phyloP scores from a whole-genome alignment of 2,329 filamentous ascomycete species.

The Xylariaceae sp. region DNA sequence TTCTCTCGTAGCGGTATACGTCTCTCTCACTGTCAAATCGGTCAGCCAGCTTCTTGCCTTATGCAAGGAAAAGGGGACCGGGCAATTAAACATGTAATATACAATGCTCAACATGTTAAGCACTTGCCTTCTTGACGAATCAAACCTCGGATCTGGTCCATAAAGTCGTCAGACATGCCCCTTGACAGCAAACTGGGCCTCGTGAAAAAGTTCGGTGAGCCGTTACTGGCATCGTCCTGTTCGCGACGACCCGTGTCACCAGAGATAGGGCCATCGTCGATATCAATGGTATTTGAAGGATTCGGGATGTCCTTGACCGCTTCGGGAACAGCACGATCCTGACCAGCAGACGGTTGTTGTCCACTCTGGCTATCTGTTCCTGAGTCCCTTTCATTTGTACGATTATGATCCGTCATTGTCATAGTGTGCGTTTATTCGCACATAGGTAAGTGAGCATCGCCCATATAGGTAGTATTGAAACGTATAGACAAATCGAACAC shows the following conservation, averaged over 20 bases:
- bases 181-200: slow-evolving; percentile 2
- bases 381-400: slow-evolving; percentile 6
- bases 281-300: not conserved
- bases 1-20: too few relatives aligned
- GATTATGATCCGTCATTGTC: slow-evolving; percentile 7
- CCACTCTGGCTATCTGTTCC: slow-evolving; percentile 1
- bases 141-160: slow-evolving; percentile 17
- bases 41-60: too few relatives aligned
- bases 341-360: too few relatives aligned
- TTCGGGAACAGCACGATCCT: too few relatives aligned
- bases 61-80: not conserved
- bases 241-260: not conserved
- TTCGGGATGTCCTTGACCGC: not conserved
- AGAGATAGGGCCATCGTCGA: not conserved
- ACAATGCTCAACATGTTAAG: not conserved
- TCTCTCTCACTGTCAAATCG: too few relatives aligned
- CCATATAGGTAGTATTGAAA: too few relatives aligned
- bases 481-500: too few relatives aligned
- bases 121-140: slow-evolving; percentile 18
- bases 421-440: too few relatives aligned
- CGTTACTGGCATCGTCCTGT: not conserved
- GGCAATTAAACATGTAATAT: not conserved
- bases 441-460: too few relatives aligned
- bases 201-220: not conserved
- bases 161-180: slow-evolving; percentile 11